These are phyloP conservation scores for Amanita exitialis DNA, from an alignment of 768 basidiomycete genomes.

Conservation along the genomic window DNA sequence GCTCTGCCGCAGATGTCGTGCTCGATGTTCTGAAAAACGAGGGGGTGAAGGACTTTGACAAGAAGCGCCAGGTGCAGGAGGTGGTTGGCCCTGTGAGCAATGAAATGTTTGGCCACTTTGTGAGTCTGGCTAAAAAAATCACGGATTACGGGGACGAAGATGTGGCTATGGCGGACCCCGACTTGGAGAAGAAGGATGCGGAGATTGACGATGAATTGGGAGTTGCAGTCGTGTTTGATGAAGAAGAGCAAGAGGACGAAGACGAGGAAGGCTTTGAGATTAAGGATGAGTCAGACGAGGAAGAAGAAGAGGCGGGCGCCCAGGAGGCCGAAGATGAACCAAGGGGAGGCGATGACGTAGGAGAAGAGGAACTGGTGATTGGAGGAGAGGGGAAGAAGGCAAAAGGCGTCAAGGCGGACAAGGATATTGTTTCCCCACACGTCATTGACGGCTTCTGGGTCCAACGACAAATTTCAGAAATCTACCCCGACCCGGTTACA, in stretches of 20 bases:
- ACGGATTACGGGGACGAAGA: slow-evolving; percentile 93
- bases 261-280: slow-evolving; percentile 88
- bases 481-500: slow-evolving; percentile 91
- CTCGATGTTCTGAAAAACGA: slow-evolving; percentile 86
- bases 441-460: slow-evolving; percentile 98
- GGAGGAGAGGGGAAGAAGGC: slow-evolving; percentile 52
- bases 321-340: slow-evolving; percentile 31
- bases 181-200: slow-evolving; percentile 71
- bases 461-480: slow-evolving; percentile 83
- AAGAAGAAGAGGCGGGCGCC: slow-evolving; percentile 62
- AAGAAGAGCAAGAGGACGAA: slow-evolving; percentile 92
- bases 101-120: slow-evolving; percentile 75
- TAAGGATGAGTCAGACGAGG: slow-evolving; percentile 70
- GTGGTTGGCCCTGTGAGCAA: slow-evolving; percentile 54
- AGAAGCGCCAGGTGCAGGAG: slow-evolving; percentile 88
- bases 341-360: slow-evolving; percentile 33
- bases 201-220: slow-evolving; percentile 95
- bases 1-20: slow-evolving; percentile 90
- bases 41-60: slow-evolving; percentile 89
- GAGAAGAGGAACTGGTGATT: slow-evolving; percentile 68
- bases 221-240: slow-evolving; percentile 97
- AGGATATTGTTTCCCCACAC: slow-evolving; percentile 80
- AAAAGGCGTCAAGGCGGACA: slow-evolving; percentile 50
- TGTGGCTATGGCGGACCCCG: slow-evolving; percentile 67
- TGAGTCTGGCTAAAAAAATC: slow-evolving; percentile 85